These are phyloP conservation scores for Viridothelium virens DNA, from an alignment of 495 filamentous ascomycete genomes.

Conservation along the genomic window DNA sequence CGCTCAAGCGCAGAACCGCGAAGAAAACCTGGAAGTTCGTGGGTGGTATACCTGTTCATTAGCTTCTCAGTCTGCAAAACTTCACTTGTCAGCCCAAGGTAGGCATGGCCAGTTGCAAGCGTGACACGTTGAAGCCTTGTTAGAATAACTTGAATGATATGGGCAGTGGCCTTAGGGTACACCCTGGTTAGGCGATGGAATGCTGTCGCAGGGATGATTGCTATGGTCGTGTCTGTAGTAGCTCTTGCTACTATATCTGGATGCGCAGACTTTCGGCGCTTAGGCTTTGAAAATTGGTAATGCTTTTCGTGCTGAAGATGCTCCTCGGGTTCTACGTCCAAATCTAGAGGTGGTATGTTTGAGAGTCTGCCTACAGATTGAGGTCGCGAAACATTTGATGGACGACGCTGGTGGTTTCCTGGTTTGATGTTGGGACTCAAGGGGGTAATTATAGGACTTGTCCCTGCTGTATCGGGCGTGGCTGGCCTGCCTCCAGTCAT, in stretches of 20 bases:
- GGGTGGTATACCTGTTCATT: constrained; percentile 85
- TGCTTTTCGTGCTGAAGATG: constrained; percentile 16
- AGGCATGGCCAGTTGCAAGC: constrained; percentile 85
- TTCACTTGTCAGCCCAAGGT: constrained; percentile 83
- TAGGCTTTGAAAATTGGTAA: constrained; percentile 18
- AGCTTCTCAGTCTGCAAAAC: constrained; percentile 84
- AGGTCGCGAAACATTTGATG: constrained; percentile 26
- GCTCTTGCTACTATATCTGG: constrained; percentile 94
- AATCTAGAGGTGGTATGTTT: constrained; percentile 63
- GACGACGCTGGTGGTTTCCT: constrained; percentile 14
- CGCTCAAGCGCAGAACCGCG: constrained; percentile 75
- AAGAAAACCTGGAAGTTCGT: constrained; percentile 86
- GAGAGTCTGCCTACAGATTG: constrained; percentile 32
- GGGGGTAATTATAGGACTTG: constrained; percentile 17
- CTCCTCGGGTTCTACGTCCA: constrained; percentile 22
- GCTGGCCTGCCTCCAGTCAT: background rate
- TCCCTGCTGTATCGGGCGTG: constrained; percentile 21
- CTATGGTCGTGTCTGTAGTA: constrained; percentile 96
- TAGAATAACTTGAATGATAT: constrained; percentile 95
- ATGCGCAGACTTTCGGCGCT: constrained; percentile 61
- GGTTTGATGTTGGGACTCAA: background rate
- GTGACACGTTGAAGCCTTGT: constrained; percentile 92
- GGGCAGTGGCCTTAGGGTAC: constrained; percentile 91
- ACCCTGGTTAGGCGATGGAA: constrained; percentile 90
- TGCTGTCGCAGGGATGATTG: constrained; percentile 92